These are phyloP conservation scores for Botrytis cinerea DNA, from an alignment of 2,329 filamentous ascomycete genomes.

Conservation along the genomic window DNA sequence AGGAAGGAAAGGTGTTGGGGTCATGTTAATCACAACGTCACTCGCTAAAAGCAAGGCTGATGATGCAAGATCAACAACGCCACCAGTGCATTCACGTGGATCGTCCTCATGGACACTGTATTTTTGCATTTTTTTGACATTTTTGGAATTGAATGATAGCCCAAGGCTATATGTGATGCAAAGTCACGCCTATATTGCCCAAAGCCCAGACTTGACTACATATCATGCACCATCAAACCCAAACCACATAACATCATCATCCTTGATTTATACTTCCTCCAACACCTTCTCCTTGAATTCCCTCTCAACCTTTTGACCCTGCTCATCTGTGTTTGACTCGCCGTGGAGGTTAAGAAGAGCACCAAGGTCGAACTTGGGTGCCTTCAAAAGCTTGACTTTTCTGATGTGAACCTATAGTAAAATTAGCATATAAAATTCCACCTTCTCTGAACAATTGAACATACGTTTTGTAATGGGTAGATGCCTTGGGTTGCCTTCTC, in stretches of 20 bases:
- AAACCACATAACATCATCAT: conserved; percentile 34
- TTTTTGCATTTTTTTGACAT: conserved; percentile 33
- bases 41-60: conserved; percentile 20
- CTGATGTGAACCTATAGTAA: conserved; percentile 89
- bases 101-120: conserved; percentile 12
- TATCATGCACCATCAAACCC: conserved; percentile 42
- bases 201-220: conserved; percentile 42
- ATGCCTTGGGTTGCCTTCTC: conserved; percentile 99
- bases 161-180: conserved; percentile 40
- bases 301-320: conserved; percentile 97
- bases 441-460: conserved; percentile 41
- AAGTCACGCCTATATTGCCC: conserved; percentile 41
- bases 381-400: conserved; percentile 99
- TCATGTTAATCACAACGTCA: conserved; percentile 26
- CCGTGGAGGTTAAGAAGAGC: conserved; percentile 95
- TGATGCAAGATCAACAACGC: conserved; percentile 8
- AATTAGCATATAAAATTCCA: conserved; percentile 42
- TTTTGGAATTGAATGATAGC: conserved; percentile 36
- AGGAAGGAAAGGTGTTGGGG: conserved; percentile 4
- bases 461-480: conserved; percentile 98
- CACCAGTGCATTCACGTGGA: conserved; percentile 17
- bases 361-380: conserved; percentile 98
- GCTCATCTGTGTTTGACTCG: conserved; percentile 93
- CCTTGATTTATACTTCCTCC: conserved; percentile 76
- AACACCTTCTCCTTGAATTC: conserved; percentile 99